A percentile compares a stretch with the other conserved stretches of the same genome.
phyloP scores from a whole-genome alignment of 2,329 filamentous ascomycete genomes.

The Colletotrichum gigasporum region DNA sequence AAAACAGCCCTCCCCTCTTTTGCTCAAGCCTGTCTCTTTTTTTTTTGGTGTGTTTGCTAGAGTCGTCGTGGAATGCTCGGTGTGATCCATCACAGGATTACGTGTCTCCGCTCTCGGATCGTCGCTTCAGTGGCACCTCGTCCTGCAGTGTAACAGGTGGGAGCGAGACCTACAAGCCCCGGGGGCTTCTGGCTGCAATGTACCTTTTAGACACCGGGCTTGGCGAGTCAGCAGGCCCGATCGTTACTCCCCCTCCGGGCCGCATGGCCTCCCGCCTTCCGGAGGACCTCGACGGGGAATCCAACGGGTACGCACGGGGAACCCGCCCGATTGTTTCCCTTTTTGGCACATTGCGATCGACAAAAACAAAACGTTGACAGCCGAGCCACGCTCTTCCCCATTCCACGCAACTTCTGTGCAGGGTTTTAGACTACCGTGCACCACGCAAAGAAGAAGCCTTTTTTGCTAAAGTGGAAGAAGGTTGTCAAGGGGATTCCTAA shows the following conservation, averaged over 20 bases:
- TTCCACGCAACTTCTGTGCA: background rate
- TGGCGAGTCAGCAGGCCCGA: background rate
- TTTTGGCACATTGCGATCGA: background rate
- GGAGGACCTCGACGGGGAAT: background rate
- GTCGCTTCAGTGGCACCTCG: background rate
- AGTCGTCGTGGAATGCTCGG: background rate
- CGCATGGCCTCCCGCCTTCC: conserved; percentile 1
- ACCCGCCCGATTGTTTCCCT: background rate
- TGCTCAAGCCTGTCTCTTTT: too few species aligned
- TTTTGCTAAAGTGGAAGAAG: too few species aligned
- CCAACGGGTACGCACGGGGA: too few species aligned
- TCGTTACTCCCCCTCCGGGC: background rate
- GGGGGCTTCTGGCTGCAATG: too few species aligned
- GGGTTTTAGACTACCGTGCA: too few species aligned
- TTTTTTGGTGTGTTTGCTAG: too few species aligned
- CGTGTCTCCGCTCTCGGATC: background rate
- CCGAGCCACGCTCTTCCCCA: background rate
- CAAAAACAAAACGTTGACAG: background rate
- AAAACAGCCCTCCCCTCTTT: background rate
- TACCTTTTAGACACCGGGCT: background rate
- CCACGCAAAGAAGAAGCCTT: too few species aligned
- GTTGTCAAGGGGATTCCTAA: too few species aligned
- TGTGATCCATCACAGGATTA: background rate
- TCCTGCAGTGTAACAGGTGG: background rate
- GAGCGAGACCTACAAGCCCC: conserved; percentile 1